Base-by-base conservation (phyloP, 805 yeast species). In the Scheffersomyces ergatensis region DNA sequence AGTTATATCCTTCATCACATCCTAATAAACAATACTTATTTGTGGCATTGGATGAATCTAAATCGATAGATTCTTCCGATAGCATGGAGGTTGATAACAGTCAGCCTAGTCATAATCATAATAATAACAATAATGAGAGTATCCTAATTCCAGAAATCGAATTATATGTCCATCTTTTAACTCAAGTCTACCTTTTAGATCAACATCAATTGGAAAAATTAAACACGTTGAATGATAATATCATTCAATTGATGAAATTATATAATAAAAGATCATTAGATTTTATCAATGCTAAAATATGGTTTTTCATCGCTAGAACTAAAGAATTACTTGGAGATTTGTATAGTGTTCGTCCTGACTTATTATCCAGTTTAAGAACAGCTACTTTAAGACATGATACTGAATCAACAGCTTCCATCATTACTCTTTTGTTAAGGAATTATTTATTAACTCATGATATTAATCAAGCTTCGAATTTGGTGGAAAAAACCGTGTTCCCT, bases 341-440 rank as follows among this genome's bases (percentile, higher is more conserved):
- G 44, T 67, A 73, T 37, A 62, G 77, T n/a, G 69, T 87, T 39
- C 79, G 95, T 59, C 77, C 88, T 5, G 80, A 76, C 31, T 72
- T 92, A 59, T 77, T 89, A 61, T 66, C 74, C 17, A 88, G 85
- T 9, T 73, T 93, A 54, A 82, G 97, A 65, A 84, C 93, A 4
- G 89, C 97, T 3, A 82, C 96, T 15, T 76, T 93, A 50, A 83
- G 96, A 54, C 97, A 92, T 57, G 97, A 93, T 60, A 76, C 77
- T 42, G 99, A 93, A 65, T 89, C 97, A 0, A 85, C 85, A 43
- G 97, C 96, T 4, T 80, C 88, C 49, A 71, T 90, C 40, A 84
- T 89, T 41, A 89, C 96, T n/a, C 72, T 89, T 49, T 74, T 92
- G 47, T 71, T 93, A 58, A 83, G 98, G 65, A 82, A 82, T 58